Percentiles rank a stretch among this genome's conserved stretches.
Evolutionary conservation across 768 basidiomycete genomes (phyloP).

Genomic region (Tylopilus intermedius): DNA sequence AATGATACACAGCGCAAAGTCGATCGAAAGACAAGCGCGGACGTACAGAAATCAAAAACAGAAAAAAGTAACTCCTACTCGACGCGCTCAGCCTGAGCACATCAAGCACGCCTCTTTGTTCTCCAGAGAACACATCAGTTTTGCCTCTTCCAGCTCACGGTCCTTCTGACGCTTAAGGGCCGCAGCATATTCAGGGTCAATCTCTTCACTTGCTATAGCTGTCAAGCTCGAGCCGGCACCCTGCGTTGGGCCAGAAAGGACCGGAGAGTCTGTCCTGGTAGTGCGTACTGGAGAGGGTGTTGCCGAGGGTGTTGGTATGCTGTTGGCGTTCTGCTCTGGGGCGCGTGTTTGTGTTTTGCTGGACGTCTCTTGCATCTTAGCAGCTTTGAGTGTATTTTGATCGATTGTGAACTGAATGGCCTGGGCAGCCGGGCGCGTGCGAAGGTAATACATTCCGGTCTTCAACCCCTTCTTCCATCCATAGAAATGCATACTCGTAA

Average conservation of each 20-base stretch:
- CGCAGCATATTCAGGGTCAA: constrained; percentile 71
- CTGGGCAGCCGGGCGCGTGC: constrained; percentile 89
- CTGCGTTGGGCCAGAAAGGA: constrained; percentile 18
- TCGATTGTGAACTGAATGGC: constrained; percentile 99
- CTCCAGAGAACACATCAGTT: constrained; percentile 79
- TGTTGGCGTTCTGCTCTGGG: constrained; percentile 12
- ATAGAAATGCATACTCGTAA: constrained; percentile 97
- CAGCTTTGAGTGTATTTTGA: constrained; percentile 66
- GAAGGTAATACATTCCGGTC: constrained; percentile 97
- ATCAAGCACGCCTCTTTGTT: constrained; percentile 94
- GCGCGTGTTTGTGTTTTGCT: constrained; percentile 15
- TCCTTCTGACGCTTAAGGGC: constrained; percentile 67
- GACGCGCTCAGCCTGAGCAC: constrained; percentile 66
- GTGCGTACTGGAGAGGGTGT: constrained; percentile 24
- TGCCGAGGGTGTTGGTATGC: constrained; percentile 24
- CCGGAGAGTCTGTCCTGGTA: constrained; percentile 31
- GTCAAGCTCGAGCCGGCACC: constrained; percentile 10
- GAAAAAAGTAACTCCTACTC: background rate
- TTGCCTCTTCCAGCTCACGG: constrained; percentile 75
- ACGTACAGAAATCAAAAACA: constrained; percentile 3
- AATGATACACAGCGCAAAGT: background rate
- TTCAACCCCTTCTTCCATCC: constrained; percentile 99
- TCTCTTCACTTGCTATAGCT: constrained; percentile 35
- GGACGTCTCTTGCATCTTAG: constrained; percentile 27
- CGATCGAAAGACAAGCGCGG: background rate